Evolutionary conservation across 108 stramenopile species (phyloP), one percentile per base, ranked within the genome.

Genomic region (Nitzschia palea): DNA sequence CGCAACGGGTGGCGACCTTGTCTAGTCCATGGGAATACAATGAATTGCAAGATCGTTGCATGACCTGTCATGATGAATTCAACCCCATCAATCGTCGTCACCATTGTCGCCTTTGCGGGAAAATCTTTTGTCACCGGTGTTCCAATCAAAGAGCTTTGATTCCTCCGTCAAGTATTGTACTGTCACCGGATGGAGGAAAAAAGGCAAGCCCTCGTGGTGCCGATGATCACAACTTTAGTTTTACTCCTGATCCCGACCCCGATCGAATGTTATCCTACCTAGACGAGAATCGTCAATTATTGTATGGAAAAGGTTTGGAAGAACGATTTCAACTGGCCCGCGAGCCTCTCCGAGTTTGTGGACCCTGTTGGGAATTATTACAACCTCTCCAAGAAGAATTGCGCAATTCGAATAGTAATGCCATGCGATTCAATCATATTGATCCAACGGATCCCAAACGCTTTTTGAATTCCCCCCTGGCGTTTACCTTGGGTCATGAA

Each of bases 401-500:
- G 53, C 69, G 86, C 23, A 61, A 67, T 20, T 65, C 71, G 65
- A 91, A 91, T 71, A 66, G 69, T 63, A 90, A 95, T 67, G 86
- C 90, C 44, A 83, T 88, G 83, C 73, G 89, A 33, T 91, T 85
- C 81, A 93, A 95, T 70, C 77, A 80, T 62, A 81, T 95, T 53
- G 89, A 95, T 71, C 89, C 86, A 33, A 80, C 81, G 2, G 86
- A 84, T 78, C 63, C 67, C 0, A 44, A 81, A 20, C 77, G 80
- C 18, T 66, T 89, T 33, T 79, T 85, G 23, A 95, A 95, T 71
- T 76, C 73, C 27, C 94, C 94, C 0, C 47, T 95, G 65, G 91
- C 91, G 0, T 93, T 93, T 79, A 95, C 91, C 9, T 62, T 95
- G 75, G 94, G 91, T 4, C 94, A 95, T 51, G 94, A 95, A 76